Base-by-base conservation (phyloP, 2,329 filamentous ascomycete species). In the Didymella segeticola region DNA sequence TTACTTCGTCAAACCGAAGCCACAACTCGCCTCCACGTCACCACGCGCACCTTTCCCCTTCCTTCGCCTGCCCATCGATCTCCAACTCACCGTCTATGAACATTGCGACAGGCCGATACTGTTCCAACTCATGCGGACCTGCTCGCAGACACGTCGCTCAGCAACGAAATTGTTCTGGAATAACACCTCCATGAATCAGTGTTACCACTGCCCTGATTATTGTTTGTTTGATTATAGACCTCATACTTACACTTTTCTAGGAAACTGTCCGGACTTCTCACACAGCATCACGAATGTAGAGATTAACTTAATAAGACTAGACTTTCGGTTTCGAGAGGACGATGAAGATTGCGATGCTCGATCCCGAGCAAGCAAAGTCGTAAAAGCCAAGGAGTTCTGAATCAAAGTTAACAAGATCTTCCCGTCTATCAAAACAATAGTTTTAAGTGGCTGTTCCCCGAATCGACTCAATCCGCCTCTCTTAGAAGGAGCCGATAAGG, bases 71-170 rank as follows among this genome's bases (percentile, higher is more conserved):
- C 66, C 63, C 7, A 41, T 60, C 43, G 66, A 69, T 38, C 50
- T 68, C 23, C 63, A 67, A 39, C 57, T 64, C 53, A 52, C 61
- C 11, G 62, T 69, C 31, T 67, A 62, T 54, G 45, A 47, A 19
- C 52, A 47, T 23, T 63, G 62, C 43, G 47, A 56, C 26, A 17
- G 15, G 17, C 38, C 47, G 11, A 56, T 47, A 4, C 26, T 56
- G 15, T 56, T 50, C 6, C 42, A 47, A 5, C 30, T 56, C 0
- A 51, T 51, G 47, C 47, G 27, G 9, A 56, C 53, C 22, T 56
- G 53, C 30, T 43, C 42, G 30, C 42, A 17, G 7, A 43, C 47
- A 29, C 53, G 53, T 10, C 10, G 30, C 10, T 15, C 36, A 17
- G 22, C 47, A 43, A 11, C 39, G 17, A 57, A 57, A 22, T 19